Base-by-base conservation (phyloP, 2,329 filamentous ascomycete genomes). In the Bimuria novae-zelandiae region DNA sequence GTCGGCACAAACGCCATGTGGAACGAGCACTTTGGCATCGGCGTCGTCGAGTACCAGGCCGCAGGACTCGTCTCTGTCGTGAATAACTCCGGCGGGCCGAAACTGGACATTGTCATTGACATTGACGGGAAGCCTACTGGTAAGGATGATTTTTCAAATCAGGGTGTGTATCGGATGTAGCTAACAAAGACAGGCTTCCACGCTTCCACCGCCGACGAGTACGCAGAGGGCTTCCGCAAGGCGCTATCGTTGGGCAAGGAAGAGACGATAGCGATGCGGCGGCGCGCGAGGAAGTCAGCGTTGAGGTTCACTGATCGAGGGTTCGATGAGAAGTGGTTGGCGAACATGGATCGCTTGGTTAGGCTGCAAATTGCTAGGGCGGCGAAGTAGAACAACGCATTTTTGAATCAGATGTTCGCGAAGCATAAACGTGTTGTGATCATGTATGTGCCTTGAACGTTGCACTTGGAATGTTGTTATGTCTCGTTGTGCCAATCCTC, bases 21-120 rank as follows among this genome's bases (percentile, higher is more conserved):
- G 93, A 97, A 97, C 72, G 94, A 99, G 77, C 94, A 99, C 74
- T 99, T 99, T 71, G 94, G 94, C 19, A 99, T 99, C 54, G 94
- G 94, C 1, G 92, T 97, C 14, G 94, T 99, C 35, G 94, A 99
- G 78, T 99, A 97, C 70, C 92, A 97, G 71, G 94, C 94, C 3
- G 94, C 94, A 0, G 94, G 94, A 1, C 79, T 99, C 52, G 92
- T 99, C 52, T 87, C 89, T 4, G 92, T 99, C 0, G 94, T 97
- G 7, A 94, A 99, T 67, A 82, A 97, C 73, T 94, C 89, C 45
- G 94, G 93, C 7, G 94, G 94, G 0, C 94, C 94, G 1, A 96
- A 94, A 75, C 76, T 91, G 57, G 94, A 99, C 70, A 99, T 99
- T 61, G 93, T 97, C 14, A 84, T 91, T 8, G 82, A 89, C 10